Evolutionary conservation across 2,329 filamentous ascomycete genomes (phyloP).

Genomic region (Dactylonectria estremocensis): DNA sequence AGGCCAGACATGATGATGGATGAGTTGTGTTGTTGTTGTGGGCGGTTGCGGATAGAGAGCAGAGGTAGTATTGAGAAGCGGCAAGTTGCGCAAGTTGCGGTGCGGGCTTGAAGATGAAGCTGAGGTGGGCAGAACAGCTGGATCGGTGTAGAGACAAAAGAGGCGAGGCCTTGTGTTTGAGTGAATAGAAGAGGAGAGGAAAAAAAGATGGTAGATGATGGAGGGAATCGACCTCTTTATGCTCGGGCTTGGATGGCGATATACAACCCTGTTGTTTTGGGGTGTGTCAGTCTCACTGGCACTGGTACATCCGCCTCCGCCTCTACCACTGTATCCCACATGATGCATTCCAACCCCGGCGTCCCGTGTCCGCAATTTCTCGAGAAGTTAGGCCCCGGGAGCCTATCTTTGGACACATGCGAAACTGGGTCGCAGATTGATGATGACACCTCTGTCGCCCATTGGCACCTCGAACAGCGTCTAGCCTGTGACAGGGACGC

Average conservation of each 20-base stretch:
- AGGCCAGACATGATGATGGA: conserved; percentile 43
- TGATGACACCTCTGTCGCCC: conserved; percentile 28
- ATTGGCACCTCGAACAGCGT: conserved; percentile 2
- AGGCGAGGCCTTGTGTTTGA: conserved; percentile 39
- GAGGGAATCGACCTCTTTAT: conserved; percentile 50
- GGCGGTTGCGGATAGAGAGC: not conserved
- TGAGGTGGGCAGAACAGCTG: conserved; percentile 46
- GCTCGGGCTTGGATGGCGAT: conserved; percentile 35
- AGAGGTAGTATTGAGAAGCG: not conserved
- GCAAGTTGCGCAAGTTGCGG: conserved; percentile 22
- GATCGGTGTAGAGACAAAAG: conserved; percentile 34
- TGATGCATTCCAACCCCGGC: conserved; percentile 36
- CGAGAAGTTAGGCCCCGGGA: conserved; percentile 25
- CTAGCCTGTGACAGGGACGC: conserved; percentile 3
- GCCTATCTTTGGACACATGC: conserved; percentile 43
- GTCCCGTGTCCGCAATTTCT: conserved; percentile 27
- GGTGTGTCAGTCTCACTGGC: conserved; percentile 20
- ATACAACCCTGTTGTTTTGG: conserved; percentile 26
- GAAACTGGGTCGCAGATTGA: conserved; percentile 37
- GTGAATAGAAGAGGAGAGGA: conserved; percentile 27
- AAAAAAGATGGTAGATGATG: conserved; percentile 26
- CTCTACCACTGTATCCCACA: conserved; percentile 30
- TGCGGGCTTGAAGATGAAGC: conserved; percentile 34
- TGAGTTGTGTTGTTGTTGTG: conserved; percentile 30
- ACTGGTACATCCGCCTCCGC: conserved; percentile 34